These are phyloP conservation scores for Lachnellula willkommii DNA, from an alignment of 2,329 filamentous ascomycete species.

Conservation along the genomic window DNA sequence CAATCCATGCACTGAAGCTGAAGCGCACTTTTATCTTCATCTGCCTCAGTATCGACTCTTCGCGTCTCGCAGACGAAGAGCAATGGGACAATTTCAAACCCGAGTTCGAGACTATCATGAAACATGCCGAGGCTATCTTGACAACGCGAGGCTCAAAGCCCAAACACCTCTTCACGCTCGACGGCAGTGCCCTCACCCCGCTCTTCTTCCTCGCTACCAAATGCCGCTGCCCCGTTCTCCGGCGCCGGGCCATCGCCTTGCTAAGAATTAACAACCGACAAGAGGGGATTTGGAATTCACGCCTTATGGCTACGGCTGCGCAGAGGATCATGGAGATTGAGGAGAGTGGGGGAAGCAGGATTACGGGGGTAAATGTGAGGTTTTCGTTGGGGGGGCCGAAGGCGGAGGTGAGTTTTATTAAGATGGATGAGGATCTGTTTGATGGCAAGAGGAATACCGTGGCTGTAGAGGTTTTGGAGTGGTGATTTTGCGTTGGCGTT, in stretches of 20 bases:
- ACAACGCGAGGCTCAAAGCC: background rate
- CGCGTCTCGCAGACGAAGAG: background rate
- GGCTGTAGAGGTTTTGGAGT: background rate
- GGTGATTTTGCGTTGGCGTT: background rate
- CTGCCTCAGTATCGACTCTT: background rate
- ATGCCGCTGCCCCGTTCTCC: slow-evolving; percentile 49
- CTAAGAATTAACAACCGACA: slow-evolving; percentile 52
- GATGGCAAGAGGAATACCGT: background rate
- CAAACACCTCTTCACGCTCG: slow-evolving; percentile 46
- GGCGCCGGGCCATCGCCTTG: slow-evolving; percentile 56
- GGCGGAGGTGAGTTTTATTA: background rate
- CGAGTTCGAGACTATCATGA: slow-evolving; percentile 5
- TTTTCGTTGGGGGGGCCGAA: background rate
- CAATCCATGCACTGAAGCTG: background rate
- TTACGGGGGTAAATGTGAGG: background rate
- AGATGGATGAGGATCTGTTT: background rate
- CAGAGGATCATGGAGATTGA: background rate
- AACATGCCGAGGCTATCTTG: background rate
- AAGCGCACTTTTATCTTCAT: background rate
- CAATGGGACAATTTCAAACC: slow-evolving; percentile 8
- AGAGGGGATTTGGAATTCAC: slow-evolving; percentile 59
- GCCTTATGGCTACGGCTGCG: background rate
- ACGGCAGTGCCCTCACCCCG: slow-evolving; percentile 56
- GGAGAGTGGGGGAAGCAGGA: background rate
- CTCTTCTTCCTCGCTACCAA: slow-evolving; percentile 60